These are phyloP conservation scores for Handroanthus guayacan DNA, from an alignment of 257 asterid genomes.

Conservation along the genomic window DNA sequence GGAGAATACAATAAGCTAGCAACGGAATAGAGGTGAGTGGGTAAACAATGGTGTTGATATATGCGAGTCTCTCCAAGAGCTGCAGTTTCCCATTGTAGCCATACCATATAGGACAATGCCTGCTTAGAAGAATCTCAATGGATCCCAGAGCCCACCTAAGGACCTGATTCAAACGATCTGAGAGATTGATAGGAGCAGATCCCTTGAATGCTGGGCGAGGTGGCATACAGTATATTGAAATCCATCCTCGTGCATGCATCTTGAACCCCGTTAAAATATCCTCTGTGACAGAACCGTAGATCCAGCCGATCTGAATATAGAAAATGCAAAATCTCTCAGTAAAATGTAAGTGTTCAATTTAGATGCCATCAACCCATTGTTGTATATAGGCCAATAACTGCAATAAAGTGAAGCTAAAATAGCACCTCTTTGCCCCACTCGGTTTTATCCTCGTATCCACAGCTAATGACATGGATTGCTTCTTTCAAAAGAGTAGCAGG, in stretches of 20 bases:
- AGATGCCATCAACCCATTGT: neutral
- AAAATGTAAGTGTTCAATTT: neutral
- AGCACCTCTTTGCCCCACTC: constrained; percentile 99
- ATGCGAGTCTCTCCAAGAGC: constrained; percentile 60
- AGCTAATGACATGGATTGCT: constrained; percentile 97
- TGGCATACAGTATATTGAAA: constrained; percentile 65
- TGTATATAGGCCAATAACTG: neutral
- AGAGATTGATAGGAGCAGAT: constrained; percentile 65
- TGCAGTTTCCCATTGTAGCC: constrained; percentile 58
- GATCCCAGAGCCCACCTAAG: constrained; percentile 68
- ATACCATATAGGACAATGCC: constrained; percentile 70
- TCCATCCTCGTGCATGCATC: constrained; percentile 71
- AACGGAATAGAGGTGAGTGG: constrained; percentile 64
- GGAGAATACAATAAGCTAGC: constrained; percentile 60
- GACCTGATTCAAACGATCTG: constrained; percentile 66
- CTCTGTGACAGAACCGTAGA: constrained; percentile 62
- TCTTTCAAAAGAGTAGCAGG: constrained; percentile 84
- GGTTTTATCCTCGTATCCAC: constrained; percentile 95
- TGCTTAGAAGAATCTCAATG: constrained; percentile 59
- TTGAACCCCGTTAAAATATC: constrained; percentile 66
- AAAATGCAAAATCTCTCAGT: neutral
- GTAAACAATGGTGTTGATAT: constrained; percentile 64
- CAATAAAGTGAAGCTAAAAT: neutral
- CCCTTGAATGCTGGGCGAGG: constrained; percentile 67
- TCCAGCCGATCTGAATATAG: constrained; percentile 59